Base-by-base conservation (phyloP, 2,329 filamentous ascomycete species). In the Lecanosticta acicola region DNA sequence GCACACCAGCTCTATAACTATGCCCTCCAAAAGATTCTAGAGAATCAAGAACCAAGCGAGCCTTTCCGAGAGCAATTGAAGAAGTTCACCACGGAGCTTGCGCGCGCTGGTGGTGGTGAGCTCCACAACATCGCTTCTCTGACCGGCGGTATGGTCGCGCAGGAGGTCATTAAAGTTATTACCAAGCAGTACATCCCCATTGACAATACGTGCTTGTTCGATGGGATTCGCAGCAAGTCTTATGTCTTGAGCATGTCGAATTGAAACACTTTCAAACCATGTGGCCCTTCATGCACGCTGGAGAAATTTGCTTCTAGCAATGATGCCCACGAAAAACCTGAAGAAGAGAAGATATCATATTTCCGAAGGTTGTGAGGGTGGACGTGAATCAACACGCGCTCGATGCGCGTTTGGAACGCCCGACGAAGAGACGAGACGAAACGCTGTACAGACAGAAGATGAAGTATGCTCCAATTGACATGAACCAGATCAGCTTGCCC, bases 141-240 rank as follows among this genome's bases (percentile, higher is more conserved):
- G 45, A 85, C 83, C 1, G 94, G 93, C 21, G 94, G 93, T 2
- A 85, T 98, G 72, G 85, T 94, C 39, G 88, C 91, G n/a, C 94
- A 98, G 68, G 93, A 98, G 70, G 80, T 91, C 52, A 94, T 98
- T 71, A 98, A 98, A 65, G 77, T 81, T 66, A 79, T 91, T 36
- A 84, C 80, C n/a, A 74, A 76, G 58, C 80, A 84, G 65, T 84
- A 83, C 59, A 71, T 81, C 9, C 80, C 80, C 1, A 69, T 83
- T 7, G 78, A 83, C 61, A 81, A 82, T 49, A 79, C 76, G 0
- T 81, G 78, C 57, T 62, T 83, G 18, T 83, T 81, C 54, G 79
- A 83, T 58, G 80, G 80, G 1, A 71, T 82, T 2, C 69, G 63
- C 52, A 80, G 78, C 60, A 76, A 73, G 59, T 77, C 67, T 3